A percentile compares a stretch with the other conserved stretches of the same genome.
These are phyloP conservation scores for Alternaria gansuensis DNA, from an alignment of 2,329 filamentous ascomycete species.

Conservation along the genomic window DNA sequence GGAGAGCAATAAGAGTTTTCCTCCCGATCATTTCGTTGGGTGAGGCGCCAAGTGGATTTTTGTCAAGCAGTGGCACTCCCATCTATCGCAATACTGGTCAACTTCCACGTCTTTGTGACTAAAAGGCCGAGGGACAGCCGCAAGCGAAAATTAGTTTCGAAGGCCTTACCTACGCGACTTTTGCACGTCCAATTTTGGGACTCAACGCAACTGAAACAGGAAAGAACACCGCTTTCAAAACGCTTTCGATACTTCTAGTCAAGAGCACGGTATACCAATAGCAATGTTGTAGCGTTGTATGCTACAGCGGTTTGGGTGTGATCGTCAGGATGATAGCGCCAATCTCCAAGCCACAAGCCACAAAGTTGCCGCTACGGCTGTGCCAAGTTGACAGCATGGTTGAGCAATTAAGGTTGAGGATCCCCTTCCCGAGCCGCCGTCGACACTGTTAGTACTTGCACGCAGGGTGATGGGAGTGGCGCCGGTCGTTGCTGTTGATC, in stretches of 20 bases:
- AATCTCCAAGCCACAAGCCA: slow-evolving; percentile 26
- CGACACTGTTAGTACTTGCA: slow-evolving; percentile 18
- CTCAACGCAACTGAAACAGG: not conserved
- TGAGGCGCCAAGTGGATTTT: not conserved
- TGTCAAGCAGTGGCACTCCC: not conserved
- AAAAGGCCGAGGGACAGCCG: not conserved
- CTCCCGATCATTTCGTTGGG: not conserved
- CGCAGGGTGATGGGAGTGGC: slow-evolving; percentile 34
- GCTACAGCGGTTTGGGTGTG: slow-evolving; percentile 23
- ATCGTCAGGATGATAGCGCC: slow-evolving; percentile 25
- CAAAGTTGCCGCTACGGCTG: not conserved
- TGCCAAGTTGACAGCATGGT: slow-evolving; percentile 24
- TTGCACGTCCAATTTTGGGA: slow-evolving; percentile 23
- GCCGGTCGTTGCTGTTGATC: slow-evolving; percentile 34
- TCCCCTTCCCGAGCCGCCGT: slow-evolving; percentile 33
- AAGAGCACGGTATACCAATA: slow-evolving; percentile 6
- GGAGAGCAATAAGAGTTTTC: not conserved
- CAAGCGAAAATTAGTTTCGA: not conserved
- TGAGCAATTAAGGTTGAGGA: slow-evolving; percentile 37
- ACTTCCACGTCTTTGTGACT: not conserved
- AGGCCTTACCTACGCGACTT: slow-evolving; percentile 18
- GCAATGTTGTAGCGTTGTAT: slow-evolving; percentile 23
- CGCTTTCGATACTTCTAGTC: slow-evolving; percentile 3
- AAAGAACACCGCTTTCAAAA: not conserved
- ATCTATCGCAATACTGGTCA: not conserved